Conservation (phyloP, 2,329 filamentous ascomycete species). For the Cryoendolithus antarcticus region DNA sequence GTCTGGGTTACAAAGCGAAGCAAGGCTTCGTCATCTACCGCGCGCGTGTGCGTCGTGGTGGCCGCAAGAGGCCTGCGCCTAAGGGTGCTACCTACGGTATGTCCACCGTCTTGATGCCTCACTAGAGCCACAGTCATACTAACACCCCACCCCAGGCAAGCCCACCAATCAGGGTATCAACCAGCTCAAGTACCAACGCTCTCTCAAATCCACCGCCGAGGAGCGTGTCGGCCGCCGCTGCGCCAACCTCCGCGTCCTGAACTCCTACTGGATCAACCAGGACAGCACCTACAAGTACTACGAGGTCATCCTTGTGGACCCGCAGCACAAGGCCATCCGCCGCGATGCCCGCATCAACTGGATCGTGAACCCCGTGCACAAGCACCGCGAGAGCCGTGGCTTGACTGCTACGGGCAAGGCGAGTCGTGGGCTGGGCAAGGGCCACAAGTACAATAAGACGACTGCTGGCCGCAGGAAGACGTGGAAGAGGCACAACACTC, state of each 20-base stretch:
- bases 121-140: constrained; percentile 8
- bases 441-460: constrained; percentile 99
- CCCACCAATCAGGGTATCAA: constrained; percentile 99
- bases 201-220: constrained; percentile 93
- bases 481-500: constrained; percentile 99
- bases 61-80: constrained; percentile 88
- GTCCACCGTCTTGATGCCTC: constrained; percentile 18
- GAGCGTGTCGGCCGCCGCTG: constrained; percentile 99
- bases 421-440: constrained; percentile 98
- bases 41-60: constrained; percentile 94
- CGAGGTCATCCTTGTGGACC: constrained; percentile 99
- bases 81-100: constrained; percentile 99
- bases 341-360: constrained; percentile 99
- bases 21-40: constrained; percentile 99
- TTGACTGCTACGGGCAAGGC: constrained; percentile 99
- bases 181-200: constrained; percentile 99
- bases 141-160: constrained; percentile 57
- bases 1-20: constrained; percentile 99
- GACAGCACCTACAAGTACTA: constrained; percentile 99
- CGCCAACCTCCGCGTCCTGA: constrained; percentile 97
- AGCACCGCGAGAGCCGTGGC: constrained; percentile 97
- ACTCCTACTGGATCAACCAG: constrained; percentile 99
- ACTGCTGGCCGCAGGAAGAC: constrained; percentile 95
- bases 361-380: constrained; percentile 99
- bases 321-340: constrained; percentile 99